These are phyloP conservation scores for Aspergillus hiratsukae DNA, from an alignment of 2,329 filamentous ascomycete species.

Conservation along the genomic window DNA sequence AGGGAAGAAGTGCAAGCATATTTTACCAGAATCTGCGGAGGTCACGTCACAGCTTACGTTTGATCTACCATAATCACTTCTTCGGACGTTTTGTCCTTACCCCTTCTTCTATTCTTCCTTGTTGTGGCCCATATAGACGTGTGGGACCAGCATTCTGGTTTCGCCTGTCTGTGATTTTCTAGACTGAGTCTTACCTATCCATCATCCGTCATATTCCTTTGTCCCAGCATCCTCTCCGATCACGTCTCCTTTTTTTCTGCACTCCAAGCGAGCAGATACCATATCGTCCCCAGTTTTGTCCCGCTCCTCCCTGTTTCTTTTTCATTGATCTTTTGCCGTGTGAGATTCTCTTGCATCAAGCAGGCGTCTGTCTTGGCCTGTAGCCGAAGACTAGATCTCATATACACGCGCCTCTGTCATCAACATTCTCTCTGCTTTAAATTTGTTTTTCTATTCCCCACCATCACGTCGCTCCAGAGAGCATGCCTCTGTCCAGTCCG, in stretches of 20 bases:
- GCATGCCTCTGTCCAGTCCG: slow-evolving; percentile 1
- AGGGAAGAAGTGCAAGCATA: background rate
- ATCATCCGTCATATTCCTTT: background rate
- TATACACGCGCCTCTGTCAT: slow-evolving; percentile 22
- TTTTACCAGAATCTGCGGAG: background rate
- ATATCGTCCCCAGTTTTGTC: slow-evolving; percentile 11
- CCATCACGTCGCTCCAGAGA: background rate
- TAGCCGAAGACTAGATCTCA: slow-evolving; percentile 27
- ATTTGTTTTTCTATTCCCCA: background rate
- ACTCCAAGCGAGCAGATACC: slow-evolving; percentile 26
- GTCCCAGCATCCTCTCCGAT: slow-evolving; percentile 5
- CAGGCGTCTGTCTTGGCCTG: slow-evolving; percentile 35
- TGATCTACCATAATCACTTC: background rate
- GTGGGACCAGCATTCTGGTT: background rate
- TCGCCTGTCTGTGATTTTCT: background rate
- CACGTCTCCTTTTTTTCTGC: slow-evolving; percentile 10
- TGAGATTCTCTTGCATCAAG: slow-evolving; percentile 30
- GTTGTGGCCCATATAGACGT: background rate
- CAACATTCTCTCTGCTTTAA: slow-evolving; percentile 17
- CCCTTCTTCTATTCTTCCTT: background rate
- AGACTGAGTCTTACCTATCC: background rate
- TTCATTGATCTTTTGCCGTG: slow-evolving; percentile 10
- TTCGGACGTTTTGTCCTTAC: background rate
- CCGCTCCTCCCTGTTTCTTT: slow-evolving; percentile 4
- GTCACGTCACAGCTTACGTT: background rate